Evolutionary conservation across 1,139 yeast species (phyloP).

Genomic region (Diutina neorugosa): DNA sequence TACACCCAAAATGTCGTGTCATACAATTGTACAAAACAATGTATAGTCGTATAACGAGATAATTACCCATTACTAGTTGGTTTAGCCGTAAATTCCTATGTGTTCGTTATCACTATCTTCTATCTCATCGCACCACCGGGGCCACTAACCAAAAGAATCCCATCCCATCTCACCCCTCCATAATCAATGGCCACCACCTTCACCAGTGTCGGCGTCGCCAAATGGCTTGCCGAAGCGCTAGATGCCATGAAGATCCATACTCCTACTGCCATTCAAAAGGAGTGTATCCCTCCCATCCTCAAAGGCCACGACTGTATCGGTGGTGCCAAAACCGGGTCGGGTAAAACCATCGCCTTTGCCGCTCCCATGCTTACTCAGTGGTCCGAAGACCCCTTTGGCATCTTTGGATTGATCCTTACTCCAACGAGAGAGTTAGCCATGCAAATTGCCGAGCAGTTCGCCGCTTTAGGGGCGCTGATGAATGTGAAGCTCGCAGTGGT

Average conservation of each 20-base stretch:
- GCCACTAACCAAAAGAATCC: neutral
- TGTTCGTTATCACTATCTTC: too few species aligned
- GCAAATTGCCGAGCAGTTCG: slow-evolving; percentile 93
- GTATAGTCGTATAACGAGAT: too few species aligned
- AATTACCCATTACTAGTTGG: too few species aligned
- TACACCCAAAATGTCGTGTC: too few species aligned
- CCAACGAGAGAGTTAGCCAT: slow-evolving; percentile 95
- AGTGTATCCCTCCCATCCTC: slow-evolving; percentile 80
- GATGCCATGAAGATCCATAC: slow-evolving; percentile 66
- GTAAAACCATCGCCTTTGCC: slow-evolving; percentile 95
- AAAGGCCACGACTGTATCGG: slow-evolving; percentile 89
- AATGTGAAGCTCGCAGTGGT: slow-evolving; percentile 70
- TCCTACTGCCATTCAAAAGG: slow-evolving; percentile 81
- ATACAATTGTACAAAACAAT: too few species aligned
- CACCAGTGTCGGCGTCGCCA: slow-evolving; percentile 60
- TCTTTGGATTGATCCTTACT: slow-evolving; percentile 77
- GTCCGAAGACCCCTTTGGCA: slow-evolving; percentile 92
- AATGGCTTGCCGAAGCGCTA: slow-evolving; percentile 79
- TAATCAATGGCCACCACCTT: slow-evolving; percentile 22
- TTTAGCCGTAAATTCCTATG: too few species aligned
- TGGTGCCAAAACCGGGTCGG: slow-evolving; percentile 97
- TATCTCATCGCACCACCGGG: neutral
- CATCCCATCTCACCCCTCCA: neutral
- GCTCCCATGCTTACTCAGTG: slow-evolving; percentile 91
- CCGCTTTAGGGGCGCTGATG: slow-evolving; percentile 85